Evolutionary conservation across 2,329 filamentous ascomycete genomes (phyloP).

Genomic region (Emmonsiellopsis sp.): DNA sequence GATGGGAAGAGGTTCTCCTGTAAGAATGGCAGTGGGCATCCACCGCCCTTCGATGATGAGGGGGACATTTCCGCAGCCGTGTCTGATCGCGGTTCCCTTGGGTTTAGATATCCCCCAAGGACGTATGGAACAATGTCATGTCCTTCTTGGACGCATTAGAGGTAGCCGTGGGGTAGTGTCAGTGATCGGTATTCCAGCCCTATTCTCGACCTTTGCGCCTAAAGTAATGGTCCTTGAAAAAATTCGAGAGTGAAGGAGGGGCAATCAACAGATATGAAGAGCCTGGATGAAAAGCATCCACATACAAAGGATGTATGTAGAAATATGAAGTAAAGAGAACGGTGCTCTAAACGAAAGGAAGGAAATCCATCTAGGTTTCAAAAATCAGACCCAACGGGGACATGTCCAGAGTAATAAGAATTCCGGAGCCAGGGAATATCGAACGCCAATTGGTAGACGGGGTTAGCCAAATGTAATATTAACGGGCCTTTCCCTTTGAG

Average conservation of each 20-base stretch:
- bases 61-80: neutral
- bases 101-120: neutral
- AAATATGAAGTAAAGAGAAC: neutral
- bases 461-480: neutral
- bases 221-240: neutral
- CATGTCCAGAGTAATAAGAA: neutral
- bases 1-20: constrained; percentile 52
- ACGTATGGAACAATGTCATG: neutral
- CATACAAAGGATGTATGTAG: neutral
- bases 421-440: neutral
- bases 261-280: neutral
- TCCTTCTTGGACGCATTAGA: neutral
- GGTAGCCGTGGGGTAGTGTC: neutral
- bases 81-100: neutral
- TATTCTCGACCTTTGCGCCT: neutral
- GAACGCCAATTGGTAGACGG: neutral
- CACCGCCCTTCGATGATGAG: constrained; percentile 18
- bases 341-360: neutral
- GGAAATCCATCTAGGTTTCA: neutral
- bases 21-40: constrained; percentile 63
- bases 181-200: neutral
- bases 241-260: neutral
- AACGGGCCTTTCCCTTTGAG: neutral
- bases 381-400: neutral
- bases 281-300: neutral